Percentiles rank a stretch among this genome's conserved stretches.
phyloP scores from a whole-genome alignment of 1,284 basidiomycete genomes.

The Cryptococcus sp. region DNA sequence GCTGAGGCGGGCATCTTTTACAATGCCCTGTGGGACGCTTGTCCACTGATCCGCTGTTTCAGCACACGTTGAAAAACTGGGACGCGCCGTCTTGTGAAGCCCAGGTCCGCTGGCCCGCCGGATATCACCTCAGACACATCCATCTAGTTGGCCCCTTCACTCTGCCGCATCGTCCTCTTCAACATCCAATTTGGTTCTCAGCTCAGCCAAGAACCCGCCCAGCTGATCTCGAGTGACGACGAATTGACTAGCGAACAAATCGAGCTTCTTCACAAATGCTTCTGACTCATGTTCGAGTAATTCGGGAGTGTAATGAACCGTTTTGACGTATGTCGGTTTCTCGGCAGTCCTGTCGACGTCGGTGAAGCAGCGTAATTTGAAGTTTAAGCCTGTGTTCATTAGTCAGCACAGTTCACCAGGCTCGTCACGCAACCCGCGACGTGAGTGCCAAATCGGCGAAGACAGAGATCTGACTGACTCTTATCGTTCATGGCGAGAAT shows the following conservation, averaged over 20 bases:
- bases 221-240: constrained; percentile 18
- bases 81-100: too few relatives aligned
- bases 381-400: constrained; percentile 39
- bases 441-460: background rate
- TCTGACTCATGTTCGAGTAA: constrained; percentile 15
- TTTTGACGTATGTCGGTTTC: constrained; percentile 13
- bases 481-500: constrained; percentile 39
- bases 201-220: constrained; percentile 18
- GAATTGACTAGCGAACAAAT: constrained; percentile 18
- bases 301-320: constrained; percentile 21
- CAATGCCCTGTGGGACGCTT: too few relatives aligned
- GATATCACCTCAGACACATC: too few relatives aligned
- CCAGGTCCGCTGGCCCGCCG: too few relatives aligned
- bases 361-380: constrained; percentile 45
- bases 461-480: constrained; percentile 36
- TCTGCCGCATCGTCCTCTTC: constrained; percentile 14
- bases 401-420: background rate
- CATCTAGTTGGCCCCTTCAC: too few relatives aligned
- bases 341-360: constrained; percentile 25
- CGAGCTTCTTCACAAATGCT: constrained; percentile 14
- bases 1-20: too few relatives aligned
- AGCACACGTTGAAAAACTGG: too few relatives aligned
- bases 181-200: constrained; percentile 10
- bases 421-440: background rate
- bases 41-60: too few relatives aligned